A percentile compares a stretch with the other conserved stretches of the same genome.
Evolutionary conservation across 2,329 filamentous ascomycete genomes (phyloP).

Genomic region (Zarea fungicola): DNA sequence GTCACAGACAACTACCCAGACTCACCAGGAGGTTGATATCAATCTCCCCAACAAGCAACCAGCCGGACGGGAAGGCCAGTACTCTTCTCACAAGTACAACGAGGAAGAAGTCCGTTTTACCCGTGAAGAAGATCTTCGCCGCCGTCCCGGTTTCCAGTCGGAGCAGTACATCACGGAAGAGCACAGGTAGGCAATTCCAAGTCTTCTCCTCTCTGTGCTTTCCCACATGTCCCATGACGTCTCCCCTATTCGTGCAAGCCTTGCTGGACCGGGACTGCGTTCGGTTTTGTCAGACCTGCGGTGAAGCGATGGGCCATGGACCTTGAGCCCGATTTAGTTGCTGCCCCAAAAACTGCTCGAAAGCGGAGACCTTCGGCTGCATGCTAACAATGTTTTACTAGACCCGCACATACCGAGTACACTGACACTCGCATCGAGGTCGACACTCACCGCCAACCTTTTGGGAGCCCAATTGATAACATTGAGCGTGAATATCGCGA

Average conservation of each 20-base stretch:
- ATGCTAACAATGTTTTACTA: conserved; percentile 15
- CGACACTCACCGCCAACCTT: conserved; percentile 46
- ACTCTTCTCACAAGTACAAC: conserved; percentile 68
- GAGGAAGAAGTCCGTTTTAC: conserved; percentile 83
- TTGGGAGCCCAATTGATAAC: conserved; percentile 52
- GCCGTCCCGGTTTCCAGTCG: conserved; percentile 61
- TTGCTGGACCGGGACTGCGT: conserved; percentile 8
- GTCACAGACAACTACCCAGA: conserved; percentile 53
- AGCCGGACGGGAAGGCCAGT: conserved; percentile 97
- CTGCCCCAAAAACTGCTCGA: not conserved
- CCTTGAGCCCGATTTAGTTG: conserved; percentile 8
- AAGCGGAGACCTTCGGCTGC: not conserved
- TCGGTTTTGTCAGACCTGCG: conserved; percentile 9
- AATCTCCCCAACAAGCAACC: conserved; percentile 63
- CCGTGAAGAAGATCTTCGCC: conserved; percentile 70
- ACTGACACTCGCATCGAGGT: conserved; percentile 63
- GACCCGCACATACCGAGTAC: conserved; percentile 41
- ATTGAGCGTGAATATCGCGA: conserved; percentile 63
- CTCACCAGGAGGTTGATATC: conserved; percentile 86
- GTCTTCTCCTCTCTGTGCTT: not conserved
- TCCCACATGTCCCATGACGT: conserved; percentile 12
- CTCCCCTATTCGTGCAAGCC: conserved; percentile 4
- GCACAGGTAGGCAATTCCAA: conserved; percentile 41
- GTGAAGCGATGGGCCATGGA: conserved; percentile 5
- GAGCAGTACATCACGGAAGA: conserved; percentile 48